phyloP scores from a whole-genome alignment of 768 basidiomycete genomes.

The Naganishia onofrii region DNA sequence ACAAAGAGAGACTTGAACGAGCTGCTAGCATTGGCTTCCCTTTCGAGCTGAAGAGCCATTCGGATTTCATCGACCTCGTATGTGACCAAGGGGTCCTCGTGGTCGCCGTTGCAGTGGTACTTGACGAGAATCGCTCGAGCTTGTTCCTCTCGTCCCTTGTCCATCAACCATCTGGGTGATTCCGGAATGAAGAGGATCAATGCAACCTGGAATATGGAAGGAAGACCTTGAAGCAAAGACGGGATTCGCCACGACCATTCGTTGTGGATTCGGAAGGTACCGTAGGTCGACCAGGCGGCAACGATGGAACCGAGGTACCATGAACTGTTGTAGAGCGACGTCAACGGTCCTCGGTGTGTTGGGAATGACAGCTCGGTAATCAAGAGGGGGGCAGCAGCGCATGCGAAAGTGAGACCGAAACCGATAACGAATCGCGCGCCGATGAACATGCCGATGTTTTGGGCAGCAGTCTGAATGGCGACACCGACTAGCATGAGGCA shows the following conservation, averaged over 20 bases:
- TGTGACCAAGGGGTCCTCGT: constrained; percentile 55
- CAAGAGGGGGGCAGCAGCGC: constrained; percentile 75
- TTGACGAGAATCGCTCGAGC: constrained; percentile 71
- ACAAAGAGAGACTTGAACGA: constrained; percentile 61
- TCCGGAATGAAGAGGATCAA: constrained; percentile 73
- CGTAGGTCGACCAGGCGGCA: constrained; percentile 52
- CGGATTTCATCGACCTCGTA: constrained; percentile 60
- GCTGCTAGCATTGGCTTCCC: constrained; percentile 57
- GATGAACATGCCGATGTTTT: constrained; percentile 36
- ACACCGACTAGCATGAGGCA: constrained; percentile 65
- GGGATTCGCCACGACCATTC: constrained; percentile 64
- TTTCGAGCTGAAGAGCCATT: constrained; percentile 66
- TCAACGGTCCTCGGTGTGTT: constrained; percentile 72
- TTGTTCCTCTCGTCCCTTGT: constrained; percentile 68
- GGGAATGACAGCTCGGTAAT: constrained; percentile 85
- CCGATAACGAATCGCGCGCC: constrained; percentile 54
- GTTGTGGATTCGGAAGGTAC: constrained; percentile 60
- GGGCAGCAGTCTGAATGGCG: constrained; percentile 42
- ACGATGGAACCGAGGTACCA: constrained; percentile 72
- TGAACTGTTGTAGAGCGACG: constrained; percentile 62
- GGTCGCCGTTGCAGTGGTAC: constrained; percentile 76
- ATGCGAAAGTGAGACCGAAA: constrained; percentile 62
- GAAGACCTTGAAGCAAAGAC: constrained; percentile 55
- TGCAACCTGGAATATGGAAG: constrained; percentile 58
- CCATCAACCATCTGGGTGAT: constrained; percentile 77